Evolutionary conservation across 352 stramenopile species (phyloP), one percentile per base, ranked within the genome.

Genomic region (Phytophthora foliorum): DNA sequence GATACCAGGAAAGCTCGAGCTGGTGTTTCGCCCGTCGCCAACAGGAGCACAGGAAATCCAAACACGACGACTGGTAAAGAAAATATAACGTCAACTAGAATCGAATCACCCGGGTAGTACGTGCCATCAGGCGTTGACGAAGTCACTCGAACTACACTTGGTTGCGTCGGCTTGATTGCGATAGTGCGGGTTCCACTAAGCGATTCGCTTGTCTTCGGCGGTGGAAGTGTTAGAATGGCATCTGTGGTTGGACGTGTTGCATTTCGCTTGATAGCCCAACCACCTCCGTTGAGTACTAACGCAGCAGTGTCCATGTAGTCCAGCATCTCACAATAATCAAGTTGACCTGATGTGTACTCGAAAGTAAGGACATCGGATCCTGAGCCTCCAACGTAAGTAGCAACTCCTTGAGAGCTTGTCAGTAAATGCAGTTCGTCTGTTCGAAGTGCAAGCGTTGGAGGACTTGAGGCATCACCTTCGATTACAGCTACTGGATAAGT

Each of bases 51-150:
- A 3, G 86, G 84, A 10, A 66, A 72, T 0, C 84, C 85, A 59
- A 80, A 82, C 13, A 91, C 85, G 0, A 86, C 39, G 0, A 94
- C 87, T 5, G 83, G 85, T 24, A 93, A 49, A 2, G 87, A 87
- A 45, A 94, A 94, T 3, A 72, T 57, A 1, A 94, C 72, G 8
- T 82, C 59, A 19, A 94, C 63, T 0, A 80, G 57, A 14, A 94
- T 69, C 0, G 56, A 73, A 36, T 94, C 87, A 3, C 87, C 87
- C 11, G 78, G 72, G 46, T 77, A 88, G 44, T 91, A 93, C 8
- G 63, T 84, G 2, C 74, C 86, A 54, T 89, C 72, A 0, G 73
- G 19, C 6, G 57, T 78, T 16, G 63, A 22, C 0, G 82, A 79
- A 0, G 72, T 82, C 3, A 94, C 55, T 7, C 58, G 41, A 0